phyloP scores from a whole-genome alignment of 495 filamentous ascomycete species.

The Penicillium dipodomyicola region DNA sequence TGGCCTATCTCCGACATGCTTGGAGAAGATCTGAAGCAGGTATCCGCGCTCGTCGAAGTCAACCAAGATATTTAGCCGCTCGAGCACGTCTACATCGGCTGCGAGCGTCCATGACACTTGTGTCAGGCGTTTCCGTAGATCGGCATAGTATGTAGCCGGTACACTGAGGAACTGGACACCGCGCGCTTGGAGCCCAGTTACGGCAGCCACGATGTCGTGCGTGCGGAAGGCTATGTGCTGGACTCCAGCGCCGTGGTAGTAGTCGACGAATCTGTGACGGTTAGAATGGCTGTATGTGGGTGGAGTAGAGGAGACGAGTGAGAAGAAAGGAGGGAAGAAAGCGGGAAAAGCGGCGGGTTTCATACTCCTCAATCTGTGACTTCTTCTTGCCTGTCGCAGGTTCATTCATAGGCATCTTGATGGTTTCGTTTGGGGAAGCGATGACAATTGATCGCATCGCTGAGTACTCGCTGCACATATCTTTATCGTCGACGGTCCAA shows the following conservation, averaged over 20 bases:
- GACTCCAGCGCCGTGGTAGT: slow-evolving; percentile 72
- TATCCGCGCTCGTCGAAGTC: slow-evolving; percentile 85
- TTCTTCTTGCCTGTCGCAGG: slow-evolving; percentile 72
- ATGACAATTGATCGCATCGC: slow-evolving; percentile 78
- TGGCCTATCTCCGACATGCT: slow-evolving; percentile 78
- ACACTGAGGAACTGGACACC: slow-evolving; percentile 79
- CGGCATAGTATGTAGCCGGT: slow-evolving; percentile 67
- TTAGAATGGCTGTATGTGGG: background rate
- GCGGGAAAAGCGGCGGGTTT: background rate
- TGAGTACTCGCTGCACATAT: slow-evolving; percentile 76
- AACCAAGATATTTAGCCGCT: slow-evolving; percentile 71
- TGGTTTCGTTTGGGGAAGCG: slow-evolving; percentile 63
- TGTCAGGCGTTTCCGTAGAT: slow-evolving; percentile 59
- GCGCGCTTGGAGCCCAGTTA: slow-evolving; percentile 59
- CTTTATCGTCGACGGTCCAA: slow-evolving; percentile 78
- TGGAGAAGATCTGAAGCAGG: slow-evolving; percentile 75
- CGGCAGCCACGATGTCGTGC: slow-evolving; percentile 62
- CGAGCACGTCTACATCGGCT: slow-evolving; percentile 65
- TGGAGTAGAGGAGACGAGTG: background rate
- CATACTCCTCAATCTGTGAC: slow-evolving; percentile 77
- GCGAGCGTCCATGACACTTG: slow-evolving; percentile 43
- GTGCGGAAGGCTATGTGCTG: slow-evolving; percentile 85
- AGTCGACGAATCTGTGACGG: slow-evolving; percentile 54
- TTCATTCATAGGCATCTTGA: slow-evolving; percentile 93
- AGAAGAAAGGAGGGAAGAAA: background rate